Evolutionary conservation across 805 yeast species (phyloP).

Genomic region (Brettanomyces nanus): DNA sequence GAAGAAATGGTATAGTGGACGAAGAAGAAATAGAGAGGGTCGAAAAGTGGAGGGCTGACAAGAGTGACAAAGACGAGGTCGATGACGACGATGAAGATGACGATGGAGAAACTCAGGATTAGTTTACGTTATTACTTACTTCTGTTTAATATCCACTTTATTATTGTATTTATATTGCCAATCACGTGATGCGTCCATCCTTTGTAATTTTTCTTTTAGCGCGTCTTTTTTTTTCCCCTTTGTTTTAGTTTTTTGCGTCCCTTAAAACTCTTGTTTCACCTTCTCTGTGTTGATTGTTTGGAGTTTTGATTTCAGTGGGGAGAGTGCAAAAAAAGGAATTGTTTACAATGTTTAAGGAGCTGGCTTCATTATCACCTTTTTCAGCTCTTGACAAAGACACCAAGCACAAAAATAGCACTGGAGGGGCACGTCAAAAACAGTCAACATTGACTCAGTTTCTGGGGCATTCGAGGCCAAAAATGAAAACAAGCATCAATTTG

Average conservation of each 20-base stretch:
- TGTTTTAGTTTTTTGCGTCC: too few relatives aligned
- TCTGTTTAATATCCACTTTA: too few relatives aligned
- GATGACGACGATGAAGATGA: constrained; percentile 5
- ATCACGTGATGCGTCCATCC: too few relatives aligned
- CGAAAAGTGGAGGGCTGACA: constrained; percentile 8
- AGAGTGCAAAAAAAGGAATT: too few relatives aligned
- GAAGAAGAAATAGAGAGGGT: constrained; percentile 13
- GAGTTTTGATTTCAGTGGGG: too few relatives aligned
- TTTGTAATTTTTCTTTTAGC: too few relatives aligned
- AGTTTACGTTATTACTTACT: background rate
- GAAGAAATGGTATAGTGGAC: constrained; percentile 64
- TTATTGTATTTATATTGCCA: too few relatives aligned
- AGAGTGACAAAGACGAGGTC: background rate
- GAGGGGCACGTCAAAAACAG: background rate
- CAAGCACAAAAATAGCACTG: background rate
- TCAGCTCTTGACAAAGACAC: constrained; percentile 8
- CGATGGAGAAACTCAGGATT: constrained; percentile 1
- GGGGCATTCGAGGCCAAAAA: too few relatives aligned
- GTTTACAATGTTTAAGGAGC: constrained; percentile 1
- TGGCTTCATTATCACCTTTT: constrained; percentile 9
- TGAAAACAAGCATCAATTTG: too few relatives aligned
- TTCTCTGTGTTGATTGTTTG: too few relatives aligned
- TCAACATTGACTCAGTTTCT: background rate
- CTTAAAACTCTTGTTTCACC: too few relatives aligned
- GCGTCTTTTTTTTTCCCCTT: too few relatives aligned